phyloP scores from a whole-genome alignment of 352 stramenopile genomes.

The Elongisporangium senticosum region DNA sequence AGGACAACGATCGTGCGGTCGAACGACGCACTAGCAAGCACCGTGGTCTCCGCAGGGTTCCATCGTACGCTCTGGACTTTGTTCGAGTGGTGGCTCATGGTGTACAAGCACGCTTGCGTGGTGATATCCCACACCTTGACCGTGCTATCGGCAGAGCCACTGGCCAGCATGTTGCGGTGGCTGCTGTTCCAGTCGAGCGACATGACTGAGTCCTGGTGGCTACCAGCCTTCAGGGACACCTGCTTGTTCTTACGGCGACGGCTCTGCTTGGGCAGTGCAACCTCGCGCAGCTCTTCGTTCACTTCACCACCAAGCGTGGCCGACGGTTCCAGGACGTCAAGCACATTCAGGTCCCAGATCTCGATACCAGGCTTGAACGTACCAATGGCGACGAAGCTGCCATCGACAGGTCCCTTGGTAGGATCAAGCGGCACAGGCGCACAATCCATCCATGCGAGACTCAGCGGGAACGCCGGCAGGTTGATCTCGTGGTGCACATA shows the following conservation, averaged over 20 bases:
- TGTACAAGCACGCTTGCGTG: conserved; percentile 91
- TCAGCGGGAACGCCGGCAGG: conserved; percentile 97
- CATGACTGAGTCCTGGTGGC: conserved; percentile 98
- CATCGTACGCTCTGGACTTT: conserved; percentile 97
- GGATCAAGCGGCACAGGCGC: conserved; percentile 56
- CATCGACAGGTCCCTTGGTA: conserved; percentile 64
- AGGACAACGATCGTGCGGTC: conserved; percentile 94
- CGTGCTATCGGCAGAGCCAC: conserved; percentile 95
- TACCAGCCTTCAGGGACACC: conserved; percentile 84
- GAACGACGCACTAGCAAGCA: conserved; percentile 95
- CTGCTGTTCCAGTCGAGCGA: conserved; percentile 96
- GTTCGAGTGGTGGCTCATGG: conserved; percentile 96
- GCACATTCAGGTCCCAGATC: conserved; percentile 99
- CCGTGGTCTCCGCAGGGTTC: conserved; percentile 94
- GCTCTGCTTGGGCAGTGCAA: conserved; percentile 71
- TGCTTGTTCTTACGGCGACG: conserved; percentile 74
- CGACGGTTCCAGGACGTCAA: conserved; percentile 97
- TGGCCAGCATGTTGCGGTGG: conserved; percentile 96
- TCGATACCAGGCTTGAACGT: conserved; percentile 99
- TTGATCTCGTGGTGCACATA: conserved; percentile 99
- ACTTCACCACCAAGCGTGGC: conserved; percentile 93
- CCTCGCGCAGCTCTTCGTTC: conserved; percentile 71
- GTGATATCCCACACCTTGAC: conserved; percentile 97
- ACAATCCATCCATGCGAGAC: conserved; percentile 95
- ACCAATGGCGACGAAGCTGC: conserved; percentile 98